Evolutionary conservation across 2,329 filamentous ascomycete genomes (phyloP).

Genomic region (Colletotrichum sp.): DNA sequence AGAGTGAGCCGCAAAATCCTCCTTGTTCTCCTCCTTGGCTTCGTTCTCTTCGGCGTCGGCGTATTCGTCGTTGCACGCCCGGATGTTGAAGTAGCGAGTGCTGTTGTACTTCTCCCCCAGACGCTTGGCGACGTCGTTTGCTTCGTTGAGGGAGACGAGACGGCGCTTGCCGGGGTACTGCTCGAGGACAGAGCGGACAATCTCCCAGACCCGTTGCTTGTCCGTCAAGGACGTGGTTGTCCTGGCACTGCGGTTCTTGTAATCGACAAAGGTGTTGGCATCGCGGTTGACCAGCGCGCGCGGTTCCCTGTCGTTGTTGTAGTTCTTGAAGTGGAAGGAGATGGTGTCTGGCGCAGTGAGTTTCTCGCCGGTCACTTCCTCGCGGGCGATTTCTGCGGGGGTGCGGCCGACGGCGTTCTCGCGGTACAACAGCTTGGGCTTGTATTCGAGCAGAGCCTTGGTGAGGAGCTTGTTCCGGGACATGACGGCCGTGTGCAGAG

Average conservation of each 20-base stretch:
- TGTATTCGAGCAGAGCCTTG: constrained; percentile 55
- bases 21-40: constrained; percentile 24
- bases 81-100: constrained; percentile 40
- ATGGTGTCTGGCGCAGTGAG: constrained; percentile 29
- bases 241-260: not conserved
- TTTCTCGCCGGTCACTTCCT: constrained; percentile 49
- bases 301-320: not conserved
- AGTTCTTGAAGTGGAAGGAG: not conserved
- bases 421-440: constrained; percentile 65
- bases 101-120: constrained; percentile 53
- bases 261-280: constrained; percentile 6
- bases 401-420: constrained; percentile 82
- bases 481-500: constrained; percentile 62
- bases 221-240: not conserved
- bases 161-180: constrained; percentile 43
- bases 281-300: not conserved
- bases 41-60: constrained; percentile 29
- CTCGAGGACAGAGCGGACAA: constrained; percentile 28
- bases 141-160: constrained; percentile 59
- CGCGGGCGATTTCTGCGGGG: constrained; percentile 69
- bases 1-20: constrained; percentile 34
- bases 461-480: constrained; percentile 38
- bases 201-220: constrained; percentile 22
- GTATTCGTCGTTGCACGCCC: constrained; percentile 28
- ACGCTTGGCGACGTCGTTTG: constrained; percentile 62